Conservation (phyloP, 495 filamentous ascomycete genomes). For the Neurospora intermedia region DNA sequence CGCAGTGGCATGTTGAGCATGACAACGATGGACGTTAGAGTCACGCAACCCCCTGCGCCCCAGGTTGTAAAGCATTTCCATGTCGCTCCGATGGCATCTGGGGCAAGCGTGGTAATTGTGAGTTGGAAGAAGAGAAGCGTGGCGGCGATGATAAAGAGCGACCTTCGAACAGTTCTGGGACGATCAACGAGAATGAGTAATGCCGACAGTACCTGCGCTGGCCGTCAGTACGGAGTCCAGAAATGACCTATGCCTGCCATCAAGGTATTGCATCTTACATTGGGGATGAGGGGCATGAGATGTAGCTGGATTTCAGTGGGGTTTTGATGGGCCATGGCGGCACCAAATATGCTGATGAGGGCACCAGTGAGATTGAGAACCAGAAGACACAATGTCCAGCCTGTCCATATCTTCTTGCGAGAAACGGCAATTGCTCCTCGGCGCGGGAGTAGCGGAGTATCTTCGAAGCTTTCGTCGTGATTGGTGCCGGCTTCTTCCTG, state of each 20-base stretch:
- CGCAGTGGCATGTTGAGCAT: conserved; percentile 67
- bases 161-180: conserved; percentile 12
- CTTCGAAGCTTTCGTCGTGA: not conserved
- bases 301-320: conserved; percentile 3
- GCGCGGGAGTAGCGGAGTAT: not conserved
- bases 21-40: conserved; percentile 29
- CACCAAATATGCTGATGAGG: conserved; percentile 4
- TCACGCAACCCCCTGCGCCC: conserved; percentile 5
- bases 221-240: not conserved
- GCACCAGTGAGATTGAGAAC: conserved; percentile 3
- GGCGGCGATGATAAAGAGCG: conserved; percentile 16
- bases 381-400: conserved; percentile 11
- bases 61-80: conserved; percentile 4
- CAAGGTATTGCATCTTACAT: conserved; percentile 9
- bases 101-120: conserved; percentile 8
- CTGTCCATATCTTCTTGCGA: conserved; percentile 8
- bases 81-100: not conserved
- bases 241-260: not conserved
- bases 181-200: conserved; percentile 18
- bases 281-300: conserved; percentile 13
- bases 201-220: conserved; percentile 10
- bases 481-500: not conserved
- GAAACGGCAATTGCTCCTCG: not conserved
- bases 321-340: conserved; percentile 4
- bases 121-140: conserved; percentile 8